Base-by-base conservation (phyloP, 2,329 filamentous ascomycete genomes). In the Fusarium napiforme region DNA sequence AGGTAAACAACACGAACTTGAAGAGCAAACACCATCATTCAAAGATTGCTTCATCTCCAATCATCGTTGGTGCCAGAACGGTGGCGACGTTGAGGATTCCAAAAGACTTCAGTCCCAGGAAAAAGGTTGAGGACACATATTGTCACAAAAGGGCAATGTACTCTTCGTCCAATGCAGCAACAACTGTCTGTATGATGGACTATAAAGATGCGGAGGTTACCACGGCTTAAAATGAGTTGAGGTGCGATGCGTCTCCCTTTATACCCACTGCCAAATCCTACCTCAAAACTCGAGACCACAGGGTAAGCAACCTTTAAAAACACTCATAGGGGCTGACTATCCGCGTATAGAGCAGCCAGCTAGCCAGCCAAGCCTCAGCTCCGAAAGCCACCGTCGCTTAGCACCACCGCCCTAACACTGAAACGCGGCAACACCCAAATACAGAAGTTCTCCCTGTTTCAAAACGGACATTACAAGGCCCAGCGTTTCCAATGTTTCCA, bases 391-490 rank as follows among this genome's bases (percentile, higher is more conserved):
- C 39, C 1, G 37, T 53, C 53, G 46, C 55, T 64, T 63, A 50
- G 5, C 43, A 9, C 15, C 10, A 10, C 37, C 12, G 43, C 23
- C 43, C 57, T 36, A 23, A 28, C 2, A 36, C 46, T 69, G 66
- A 69, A 69, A 69, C 66, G 21, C 58, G 57, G 40, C 43, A 52
- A 52, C 45, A 53, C 30, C 67, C 60, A 58, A 52, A 69, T 65
- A 70, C 10, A 69, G 67, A 45, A 36, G 34, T 2, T 9, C 39
- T 39, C 37, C 68, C n/a, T 56, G 68, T 71, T 71, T 71, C 67
- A 61, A 67, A 71, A 62, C 32, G 49, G 39, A 45, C 34, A 37
- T 34, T 45, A 26, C 36, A 56, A 42, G 45, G 49, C 21, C 64
- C 40, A 63, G 1, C 23, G 66, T 69, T 69, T 68, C 63, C 7